A percentile compares a stretch with the other conserved stretches of the same genome.
Evolutionary conservation across 2,329 filamentous ascomycete genomes (phyloP).

Genomic region (Ophiostoma perfectum): DNA sequence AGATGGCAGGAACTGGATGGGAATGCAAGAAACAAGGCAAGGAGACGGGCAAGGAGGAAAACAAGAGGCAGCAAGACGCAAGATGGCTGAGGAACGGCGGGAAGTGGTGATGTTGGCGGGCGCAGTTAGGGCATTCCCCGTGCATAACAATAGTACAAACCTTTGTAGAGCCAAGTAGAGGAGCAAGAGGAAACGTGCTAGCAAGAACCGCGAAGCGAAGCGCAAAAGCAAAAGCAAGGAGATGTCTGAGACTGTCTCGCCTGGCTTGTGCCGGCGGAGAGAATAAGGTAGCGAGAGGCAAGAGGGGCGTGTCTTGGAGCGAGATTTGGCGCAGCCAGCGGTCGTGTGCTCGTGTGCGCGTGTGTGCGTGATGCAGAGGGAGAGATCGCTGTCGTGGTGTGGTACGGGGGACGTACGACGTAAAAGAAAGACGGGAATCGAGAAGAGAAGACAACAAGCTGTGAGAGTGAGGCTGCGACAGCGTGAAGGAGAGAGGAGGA

Average conservation of each 20-base stretch:
- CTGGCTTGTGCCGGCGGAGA: conserved; percentile 1
- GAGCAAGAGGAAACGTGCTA: too few species aligned
- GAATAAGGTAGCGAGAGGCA: not conserved
- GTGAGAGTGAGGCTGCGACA: not conserved
- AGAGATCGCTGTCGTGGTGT: not conserved
- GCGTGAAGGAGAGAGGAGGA: conserved; percentile 6
- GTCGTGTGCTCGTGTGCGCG: not conserved
- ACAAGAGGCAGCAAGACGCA: not conserved
- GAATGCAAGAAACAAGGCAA: not conserved
- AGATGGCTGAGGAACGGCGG: too few species aligned
- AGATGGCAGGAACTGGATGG: not conserved
- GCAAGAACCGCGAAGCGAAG: too few species aligned
- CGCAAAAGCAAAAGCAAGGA: too few species aligned
- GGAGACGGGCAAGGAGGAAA: not conserved
- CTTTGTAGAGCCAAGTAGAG: too few species aligned
- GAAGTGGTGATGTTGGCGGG: too few species aligned
- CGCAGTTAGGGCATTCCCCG: too few species aligned
- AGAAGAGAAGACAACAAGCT: conserved; percentile 4
- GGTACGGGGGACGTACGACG: not conserved
- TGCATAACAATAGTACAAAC: too few species aligned
- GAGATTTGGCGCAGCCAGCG: not conserved
- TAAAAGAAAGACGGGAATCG: not conserved
- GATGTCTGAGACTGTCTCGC: not conserved
- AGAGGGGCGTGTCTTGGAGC: conserved; percentile 9
- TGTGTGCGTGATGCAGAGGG: not conserved